Conservation (phyloP, 2,329 filamentous ascomycete species). For the Fusarium equiseti region DNA sequence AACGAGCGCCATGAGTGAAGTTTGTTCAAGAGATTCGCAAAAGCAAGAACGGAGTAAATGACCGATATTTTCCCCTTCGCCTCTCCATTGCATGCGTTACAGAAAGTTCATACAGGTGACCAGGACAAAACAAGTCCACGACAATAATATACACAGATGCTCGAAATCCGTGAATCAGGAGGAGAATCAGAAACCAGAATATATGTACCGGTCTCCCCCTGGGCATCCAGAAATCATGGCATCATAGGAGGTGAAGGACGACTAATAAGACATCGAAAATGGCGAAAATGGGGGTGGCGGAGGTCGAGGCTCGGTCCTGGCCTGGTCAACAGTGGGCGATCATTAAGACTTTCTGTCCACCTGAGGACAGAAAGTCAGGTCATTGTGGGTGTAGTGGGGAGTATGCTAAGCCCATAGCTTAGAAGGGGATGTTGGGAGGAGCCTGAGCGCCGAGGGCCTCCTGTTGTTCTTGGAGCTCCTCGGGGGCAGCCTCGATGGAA, state of each 20-base stretch:
- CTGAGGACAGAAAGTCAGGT: slow-evolving; percentile 38
- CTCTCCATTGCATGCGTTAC: slow-evolving; percentile 29
- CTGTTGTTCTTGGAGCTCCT: slow-evolving; percentile 89
- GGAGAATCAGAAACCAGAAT: slow-evolving; percentile 20
- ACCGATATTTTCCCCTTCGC: slow-evolving; percentile 21
- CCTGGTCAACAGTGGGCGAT: slow-evolving; percentile 44
- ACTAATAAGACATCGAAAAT: slow-evolving; percentile 50
- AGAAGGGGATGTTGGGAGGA: slow-evolving; percentile 73
- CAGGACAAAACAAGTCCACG: slow-evolving; percentile 33
- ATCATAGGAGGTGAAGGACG: slow-evolving; percentile 43
- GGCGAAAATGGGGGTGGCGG: slow-evolving; percentile 29
- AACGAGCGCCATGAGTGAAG: slow-evolving; percentile 28
- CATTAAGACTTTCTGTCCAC: slow-evolving; percentile 47
- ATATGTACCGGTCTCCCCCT: slow-evolving; percentile 20
- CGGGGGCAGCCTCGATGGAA: slow-evolving; percentile 86
- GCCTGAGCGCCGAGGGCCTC: slow-evolving; percentile 67
- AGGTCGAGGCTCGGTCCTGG: slow-evolving; percentile 37
- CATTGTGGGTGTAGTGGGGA: slow-evolving; percentile 35
- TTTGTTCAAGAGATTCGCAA: slow-evolving; percentile 29
- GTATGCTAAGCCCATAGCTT: slow-evolving; percentile 51
- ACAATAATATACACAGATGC: slow-evolving; percentile 50
- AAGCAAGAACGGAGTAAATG: slow-evolving; percentile 26
- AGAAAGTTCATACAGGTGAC: slow-evolving; percentile 34
- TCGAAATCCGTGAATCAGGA: slow-evolving; percentile 9
- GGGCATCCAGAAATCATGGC: slow-evolving; percentile 15